These are phyloP conservation scores for Beauveria scarabaeidicola DNA, from an alignment of 2,329 filamentous ascomycete species.

Conservation along the genomic window DNA sequence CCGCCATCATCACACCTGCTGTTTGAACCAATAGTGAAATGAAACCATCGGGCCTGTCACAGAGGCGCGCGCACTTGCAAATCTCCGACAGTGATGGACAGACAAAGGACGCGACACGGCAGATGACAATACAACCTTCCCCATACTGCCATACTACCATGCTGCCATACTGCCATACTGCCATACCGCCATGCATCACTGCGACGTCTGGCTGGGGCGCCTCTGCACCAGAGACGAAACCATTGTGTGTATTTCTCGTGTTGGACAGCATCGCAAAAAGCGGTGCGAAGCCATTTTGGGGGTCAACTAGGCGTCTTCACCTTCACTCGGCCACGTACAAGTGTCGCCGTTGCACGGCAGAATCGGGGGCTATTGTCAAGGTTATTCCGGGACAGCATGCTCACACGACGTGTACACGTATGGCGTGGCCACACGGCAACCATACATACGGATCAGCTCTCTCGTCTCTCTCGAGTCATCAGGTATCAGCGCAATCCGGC, in stretches of 20 bases:
- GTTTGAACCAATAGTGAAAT: neutral
- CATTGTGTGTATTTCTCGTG: neutral
- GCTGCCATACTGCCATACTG: neutral
- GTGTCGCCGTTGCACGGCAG: conserved; percentile 1
- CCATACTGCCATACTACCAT: neutral
- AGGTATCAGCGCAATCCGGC: conserved; percentile 3
- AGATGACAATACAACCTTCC: neutral
- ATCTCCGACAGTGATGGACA: neutral
- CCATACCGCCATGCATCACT: neutral
- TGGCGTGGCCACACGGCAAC: neutral
- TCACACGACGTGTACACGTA: conserved; percentile 8
- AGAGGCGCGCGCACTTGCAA: neutral
- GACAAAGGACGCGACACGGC: neutral
- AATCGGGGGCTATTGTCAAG: conserved; percentile 2
- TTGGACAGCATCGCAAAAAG: conserved; percentile 3
- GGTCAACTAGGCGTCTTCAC: neutral
- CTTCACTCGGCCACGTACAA: conserved; percentile 1
- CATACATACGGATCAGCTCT: conserved; percentile 1
- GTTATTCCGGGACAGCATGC: neutral
- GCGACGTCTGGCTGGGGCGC: neutral
- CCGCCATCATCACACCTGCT: neutral
- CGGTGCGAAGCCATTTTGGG: conserved; percentile 2
- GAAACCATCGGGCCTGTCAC: neutral
- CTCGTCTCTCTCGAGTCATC: conserved; percentile 4
- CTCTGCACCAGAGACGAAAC: neutral